Base-by-base conservation (phyloP, 139 green algal species). In the Micromonas pusilla region DNA sequence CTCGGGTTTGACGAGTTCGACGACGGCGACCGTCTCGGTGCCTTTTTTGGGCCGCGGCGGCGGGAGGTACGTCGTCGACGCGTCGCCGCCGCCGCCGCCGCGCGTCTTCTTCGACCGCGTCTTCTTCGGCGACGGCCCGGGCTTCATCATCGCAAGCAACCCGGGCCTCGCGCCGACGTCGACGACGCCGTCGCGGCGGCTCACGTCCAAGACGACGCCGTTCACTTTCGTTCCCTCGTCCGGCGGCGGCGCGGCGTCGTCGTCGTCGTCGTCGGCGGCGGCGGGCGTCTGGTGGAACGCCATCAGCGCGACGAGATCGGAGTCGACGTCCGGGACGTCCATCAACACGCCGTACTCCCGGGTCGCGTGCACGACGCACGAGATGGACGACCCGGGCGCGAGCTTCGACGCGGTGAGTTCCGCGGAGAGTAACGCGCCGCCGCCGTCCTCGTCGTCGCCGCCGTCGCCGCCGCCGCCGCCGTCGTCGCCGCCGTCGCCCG, bases 1-100 rank as follows among this genome's bases (percentile, higher is more conserved):
- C 68, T 75, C 37, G 62, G 68, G 34, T 33, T 92, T 91, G 34
- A 87, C 83, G 68, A 91, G 79, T 72, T 91, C 82, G 67, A 94
- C 86, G 5, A n/a, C n/a, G n/a, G 31, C 25, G 23, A 75, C 36
- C 28, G 25, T 4, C 36, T 63, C 20, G 45, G 45, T 16, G 45
- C 45, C 45, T 16, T 57, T 57, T 57, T 57, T 57, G 9, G n/a
- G n/a, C n/a, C n/a, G n/a, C n/a, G n/a, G n/a, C n/a, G n/a, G n/a
- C n/a, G n/a, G n/a, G n/a, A n/a, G n/a, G n/a, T n/a, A n/a, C n/a
- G n/a, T n/a, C n/a, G n/a, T n/a, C n/a, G n/a, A n/a, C n/a, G n/a
- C n/a, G n/a, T n/a, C n/a, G n/a, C n/a, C n/a, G n/a, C n/a, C n/a
- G n/a, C n/a, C n/a, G n/a, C n/a, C n/a, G n/a, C n/a, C n/a, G n/a